phyloP scores from a whole-genome alignment of 768 basidiomycete genomes.

The Mycena alexandri region DNA sequence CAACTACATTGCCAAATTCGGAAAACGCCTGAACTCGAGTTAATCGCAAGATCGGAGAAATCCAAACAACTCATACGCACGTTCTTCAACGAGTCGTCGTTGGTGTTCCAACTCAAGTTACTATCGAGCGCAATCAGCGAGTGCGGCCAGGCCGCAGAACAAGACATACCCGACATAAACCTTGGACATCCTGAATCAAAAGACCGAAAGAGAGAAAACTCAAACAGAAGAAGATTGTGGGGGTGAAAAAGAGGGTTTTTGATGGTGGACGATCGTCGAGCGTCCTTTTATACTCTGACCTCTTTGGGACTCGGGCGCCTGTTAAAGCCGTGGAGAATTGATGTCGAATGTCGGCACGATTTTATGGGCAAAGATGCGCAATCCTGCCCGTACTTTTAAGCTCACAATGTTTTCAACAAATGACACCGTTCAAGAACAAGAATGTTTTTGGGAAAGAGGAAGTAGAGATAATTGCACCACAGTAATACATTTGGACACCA shows the following conservation, averaged over 20 bases:
- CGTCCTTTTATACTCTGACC: conserved; percentile 23
- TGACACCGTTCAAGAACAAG: not conserved
- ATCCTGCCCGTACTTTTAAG: too few relatives aligned
- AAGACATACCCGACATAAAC: conserved; percentile 30
- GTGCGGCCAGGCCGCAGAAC: conserved; percentile 10
- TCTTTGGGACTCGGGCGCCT: conserved; percentile 24
- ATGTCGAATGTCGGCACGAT: not conserved
- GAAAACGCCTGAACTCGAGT: conserved; percentile 21
- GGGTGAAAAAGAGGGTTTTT: conserved; percentile 20
- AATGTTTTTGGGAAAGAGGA: not conserved
- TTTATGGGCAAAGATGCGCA: too few relatives aligned
- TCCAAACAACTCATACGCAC: not conserved
- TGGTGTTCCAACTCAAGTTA: conserved; percentile 39
- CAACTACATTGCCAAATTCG: conserved; percentile 23
- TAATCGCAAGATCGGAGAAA: conserved; percentile 5
- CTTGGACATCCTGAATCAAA: conserved; percentile 32
- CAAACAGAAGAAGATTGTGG: conserved; percentile 27
- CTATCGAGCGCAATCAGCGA: conserved; percentile 41
- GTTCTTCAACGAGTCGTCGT: conserved; percentile 23
- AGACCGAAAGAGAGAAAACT: conserved; percentile 28
- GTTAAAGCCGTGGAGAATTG: not conserved
- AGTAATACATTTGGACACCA: conserved; percentile 37
- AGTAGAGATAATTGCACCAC: conserved; percentile 21
- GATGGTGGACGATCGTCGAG: conserved; percentile 1
- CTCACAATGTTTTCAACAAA: too few relatives aligned